Evolutionary conservation across 805 yeast genomes (phyloP).

Genomic region (Pachysolen tannophilus): DNA sequence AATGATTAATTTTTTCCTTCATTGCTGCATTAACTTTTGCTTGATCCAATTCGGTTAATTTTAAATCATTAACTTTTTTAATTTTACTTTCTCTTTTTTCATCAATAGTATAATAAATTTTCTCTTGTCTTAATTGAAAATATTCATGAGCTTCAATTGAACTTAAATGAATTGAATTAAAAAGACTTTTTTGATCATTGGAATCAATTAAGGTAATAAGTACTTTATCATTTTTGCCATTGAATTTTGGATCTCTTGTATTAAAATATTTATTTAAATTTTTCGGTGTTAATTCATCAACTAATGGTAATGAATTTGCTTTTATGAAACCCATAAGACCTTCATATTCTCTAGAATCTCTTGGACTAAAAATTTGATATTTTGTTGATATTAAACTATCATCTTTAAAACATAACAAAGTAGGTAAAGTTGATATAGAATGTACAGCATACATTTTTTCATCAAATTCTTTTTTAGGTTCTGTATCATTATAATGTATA

Average conservation of each 20-base stretch:
- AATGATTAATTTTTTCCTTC: slow-evolving; percentile 42
- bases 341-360: slow-evolving; percentile 47
- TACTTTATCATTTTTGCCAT: slow-evolving; percentile 32
- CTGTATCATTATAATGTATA: slow-evolving; percentile 33
- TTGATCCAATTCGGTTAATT: slow-evolving; percentile 33
- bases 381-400: slow-evolving; percentile 42
- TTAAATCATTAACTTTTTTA: slow-evolving; percentile 33
- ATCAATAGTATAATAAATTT: slow-evolving; percentile 28
- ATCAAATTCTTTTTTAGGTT: slow-evolving; percentile 28
- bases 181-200: slow-evolving; percentile 19
- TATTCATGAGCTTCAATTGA: slow-evolving; percentile 34
- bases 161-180: slow-evolving; percentile 15
- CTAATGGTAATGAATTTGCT: slow-evolving; percentile 40
- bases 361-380: slow-evolving; percentile 54
- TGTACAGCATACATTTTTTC: slow-evolving; percentile 40
- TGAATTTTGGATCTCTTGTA: slow-evolving; percentile 20
- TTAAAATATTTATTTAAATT: slow-evolving; percentile 29
- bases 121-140: slow-evolving; percentile 32
- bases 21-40: slow-evolving; percentile 33
- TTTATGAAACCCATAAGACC: slow-evolving; percentile 42
- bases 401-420: slow-evolving; percentile 53
- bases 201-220: slow-evolving; percentile 42
- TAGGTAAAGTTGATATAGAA: slow-evolving; percentile 53
- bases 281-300: slow-evolving; percentile 41
- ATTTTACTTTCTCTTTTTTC: slow-evolving; percentile 33